phyloP scores from a whole-genome alignment of 2,329 filamentous ascomycete genomes.

The Elsinoe australis region DNA sequence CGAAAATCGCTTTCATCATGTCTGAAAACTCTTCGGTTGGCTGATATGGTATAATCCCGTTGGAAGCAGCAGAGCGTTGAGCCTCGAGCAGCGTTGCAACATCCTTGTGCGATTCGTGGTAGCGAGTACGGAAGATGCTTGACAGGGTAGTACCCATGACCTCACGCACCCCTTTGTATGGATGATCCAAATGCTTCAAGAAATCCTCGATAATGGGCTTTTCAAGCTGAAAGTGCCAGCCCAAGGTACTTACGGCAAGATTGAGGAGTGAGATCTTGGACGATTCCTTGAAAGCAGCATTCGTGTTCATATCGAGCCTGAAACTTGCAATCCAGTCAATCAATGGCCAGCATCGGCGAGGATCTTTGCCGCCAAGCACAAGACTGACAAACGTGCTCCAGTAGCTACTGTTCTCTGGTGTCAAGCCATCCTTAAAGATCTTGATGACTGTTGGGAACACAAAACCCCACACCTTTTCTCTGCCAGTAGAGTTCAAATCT shows the following conservation, averaged over 20 bases:
- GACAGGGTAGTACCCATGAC: constrained; percentile 85
- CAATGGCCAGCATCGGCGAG: constrained; percentile 76
- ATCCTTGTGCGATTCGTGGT: constrained; percentile 86
- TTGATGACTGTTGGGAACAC: constrained; percentile 79
- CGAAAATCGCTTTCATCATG: constrained; percentile 68
- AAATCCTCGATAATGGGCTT: constrained; percentile 85
- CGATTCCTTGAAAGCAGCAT: constrained; percentile 97
- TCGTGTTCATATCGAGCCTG: constrained; percentile 85
- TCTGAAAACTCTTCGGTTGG: constrained; percentile 65
- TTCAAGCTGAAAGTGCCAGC: constrained; percentile 93
- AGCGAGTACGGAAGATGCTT: constrained; percentile 80
- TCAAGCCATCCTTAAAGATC: constrained; percentile 84
- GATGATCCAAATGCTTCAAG: constrained; percentile 84
- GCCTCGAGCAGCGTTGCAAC: constrained; percentile 65
- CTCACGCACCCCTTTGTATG: constrained; percentile 94
- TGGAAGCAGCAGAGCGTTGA: constrained; percentile 71
- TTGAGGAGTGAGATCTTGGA: constrained; percentile 90
- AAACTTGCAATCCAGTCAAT: constrained; percentile 76
- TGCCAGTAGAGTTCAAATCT: constrained; percentile 66
- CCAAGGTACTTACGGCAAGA: constrained; percentile 75
- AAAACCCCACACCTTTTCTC: constrained; percentile 76
- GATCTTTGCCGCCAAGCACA: constrained; percentile 80
- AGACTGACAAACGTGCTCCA: constrained; percentile 93
- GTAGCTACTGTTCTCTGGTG: constrained; percentile 87
- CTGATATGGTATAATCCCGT: constrained; percentile 76